Percentiles rank a stretch among this genome's conserved stretches.
These are phyloP conservation scores for Corylus heterophylla DNA, from an alignment of 306 rosid species.

Conservation along the genomic window DNA sequence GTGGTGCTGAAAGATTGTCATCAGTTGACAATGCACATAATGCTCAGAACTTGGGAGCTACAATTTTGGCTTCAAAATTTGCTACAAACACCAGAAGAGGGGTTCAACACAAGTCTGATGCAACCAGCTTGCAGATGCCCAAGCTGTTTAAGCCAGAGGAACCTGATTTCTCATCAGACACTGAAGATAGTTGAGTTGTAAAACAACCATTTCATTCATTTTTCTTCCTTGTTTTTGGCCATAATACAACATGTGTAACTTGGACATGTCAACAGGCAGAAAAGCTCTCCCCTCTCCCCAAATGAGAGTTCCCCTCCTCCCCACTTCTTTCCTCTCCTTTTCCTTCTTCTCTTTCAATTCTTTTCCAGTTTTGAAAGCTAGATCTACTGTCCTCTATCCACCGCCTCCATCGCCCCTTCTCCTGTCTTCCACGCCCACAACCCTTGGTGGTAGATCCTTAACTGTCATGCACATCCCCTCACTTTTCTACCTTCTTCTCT, in stretches of 20 bases:
- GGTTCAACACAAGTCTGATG: slow-evolving; percentile 41
- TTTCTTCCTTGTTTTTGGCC: neutral
- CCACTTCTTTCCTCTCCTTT: too few relatives aligned
- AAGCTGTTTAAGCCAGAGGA: slow-evolving; percentile 88
- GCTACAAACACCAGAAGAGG: slow-evolving; percentile 71
- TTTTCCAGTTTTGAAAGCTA: too few relatives aligned
- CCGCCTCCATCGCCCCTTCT: too few relatives aligned
- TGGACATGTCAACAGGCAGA: neutral
- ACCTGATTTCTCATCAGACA: slow-evolving; percentile 69
- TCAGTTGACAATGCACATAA: neutral
- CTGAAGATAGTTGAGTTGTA: slow-evolving; percentile 25
- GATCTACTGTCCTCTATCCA: too few relatives aligned
- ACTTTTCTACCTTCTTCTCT: too few relatives aligned
- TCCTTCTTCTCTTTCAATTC: too few relatives aligned
- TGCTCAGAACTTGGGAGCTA: slow-evolving; percentile 41
- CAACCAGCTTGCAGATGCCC: slow-evolving; percentile 66
- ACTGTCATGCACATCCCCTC: too few relatives aligned
- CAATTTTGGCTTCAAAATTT: slow-evolving; percentile 73
- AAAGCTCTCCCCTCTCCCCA: too few relatives aligned
- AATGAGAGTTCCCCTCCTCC: too few relatives aligned
- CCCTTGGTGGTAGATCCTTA: too few relatives aligned
- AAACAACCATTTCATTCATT: neutral
- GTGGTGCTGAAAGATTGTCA: slow-evolving; percentile 7
- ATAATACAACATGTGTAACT: neutral
- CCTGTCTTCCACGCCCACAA: too few relatives aligned